Evolutionary conservation across 1,284 basidiomycete genomes (phyloP), one percentile per base, ranked within the genome.

Genomic region (Fistulinella cinereoalba): DNA sequence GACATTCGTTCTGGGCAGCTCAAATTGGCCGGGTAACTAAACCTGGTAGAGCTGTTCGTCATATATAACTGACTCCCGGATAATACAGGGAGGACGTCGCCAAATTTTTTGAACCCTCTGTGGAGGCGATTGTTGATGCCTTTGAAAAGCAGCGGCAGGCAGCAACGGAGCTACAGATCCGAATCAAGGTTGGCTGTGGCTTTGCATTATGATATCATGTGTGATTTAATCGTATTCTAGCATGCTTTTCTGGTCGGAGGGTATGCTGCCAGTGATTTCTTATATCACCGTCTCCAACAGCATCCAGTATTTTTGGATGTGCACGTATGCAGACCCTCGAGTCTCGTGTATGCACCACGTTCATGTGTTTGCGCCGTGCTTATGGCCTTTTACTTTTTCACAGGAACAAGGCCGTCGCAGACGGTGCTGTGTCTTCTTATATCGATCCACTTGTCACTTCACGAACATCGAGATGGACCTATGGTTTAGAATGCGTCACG

Each of bases 351-450:
- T 13, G 72, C 66, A 12, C 46, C 7, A 3, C 9, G 0, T 1
- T 15, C 22, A 10, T 18, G 19, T 18, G 37, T 6, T 28, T 34
- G 15, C 6, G 21, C 33, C 0, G 10, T 27, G 4, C 49, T 65
- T 31, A 55, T 10, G 6, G 2, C 9, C 6, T 39, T n/a, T n/a
- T n/a, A n/a, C n/a, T n/a, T n/a, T n/a, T n/a, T 6, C 41, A 28
- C 34, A 79, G 78, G 13, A 79, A 76, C 48, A 80, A 80, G 55
- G 77, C 77, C 2, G 79, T 80, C 4, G 72, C 78, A 0, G 75
- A 80, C 44, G 79, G 79, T 1, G 77, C 75, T 0, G 65, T 80
- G 9, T 74, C 71, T 2, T 79, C 71, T 52, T 74, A 74, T 49
- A 50, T 79, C 6, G 73, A 79, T 43, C 75, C 72, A 37, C 67